phyloP scores from a whole-genome alignment of 2,329 filamentous ascomycete species.

The Epichloe baconii region DNA sequence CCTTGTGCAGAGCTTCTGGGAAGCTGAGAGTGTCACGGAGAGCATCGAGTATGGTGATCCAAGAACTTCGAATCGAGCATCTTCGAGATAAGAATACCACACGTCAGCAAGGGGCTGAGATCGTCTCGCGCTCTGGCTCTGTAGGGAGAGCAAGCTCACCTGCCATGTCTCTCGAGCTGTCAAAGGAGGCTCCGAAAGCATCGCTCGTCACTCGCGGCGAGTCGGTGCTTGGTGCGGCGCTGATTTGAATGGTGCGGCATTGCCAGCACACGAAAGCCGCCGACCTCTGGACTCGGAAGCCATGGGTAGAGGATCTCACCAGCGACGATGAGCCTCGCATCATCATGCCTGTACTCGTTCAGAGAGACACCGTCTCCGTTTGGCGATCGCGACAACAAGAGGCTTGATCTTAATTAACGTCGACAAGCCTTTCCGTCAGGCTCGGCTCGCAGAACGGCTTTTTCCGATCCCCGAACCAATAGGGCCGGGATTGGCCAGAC shows the following conservation, averaged over 20 bases:
- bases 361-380: neutral
- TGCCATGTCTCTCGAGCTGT: slow-evolving; percentile 33
- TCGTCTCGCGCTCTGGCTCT: neutral
- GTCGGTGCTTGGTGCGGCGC: slow-evolving; percentile 44
- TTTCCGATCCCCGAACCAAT: slow-evolving; percentile 14
- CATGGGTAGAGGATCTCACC: slow-evolving; percentile 21
- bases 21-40: slow-evolving; percentile 84
- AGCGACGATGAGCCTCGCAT: slow-evolving; percentile 33
- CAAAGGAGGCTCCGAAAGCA: slow-evolving; percentile 38
- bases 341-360: slow-evolving; percentile 5
- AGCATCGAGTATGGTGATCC: slow-evolving; percentile 87
- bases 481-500: neutral
- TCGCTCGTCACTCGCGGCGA: slow-evolving; percentile 36
- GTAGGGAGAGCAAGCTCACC: slow-evolving; percentile 25
- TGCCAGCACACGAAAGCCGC: slow-evolving; percentile 35
- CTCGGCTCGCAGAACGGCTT: slow-evolving; percentile 13
- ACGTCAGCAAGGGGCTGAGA: neutral
- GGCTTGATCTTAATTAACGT: neutral
- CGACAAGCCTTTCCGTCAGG: neutral
- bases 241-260: slow-evolving; percentile 51
- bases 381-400: neutral
- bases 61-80: slow-evolving; percentile 89
- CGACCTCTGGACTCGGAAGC: slow-evolving; percentile 15
- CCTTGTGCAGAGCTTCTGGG: slow-evolving; percentile 84
- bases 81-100: slow-evolving; percentile 30